Evolutionary conservation across 108 stramenopile genomes (phyloP), one percentile per base, ranked within the genome.

Genomic region (Cyclotella sp.): DNA sequence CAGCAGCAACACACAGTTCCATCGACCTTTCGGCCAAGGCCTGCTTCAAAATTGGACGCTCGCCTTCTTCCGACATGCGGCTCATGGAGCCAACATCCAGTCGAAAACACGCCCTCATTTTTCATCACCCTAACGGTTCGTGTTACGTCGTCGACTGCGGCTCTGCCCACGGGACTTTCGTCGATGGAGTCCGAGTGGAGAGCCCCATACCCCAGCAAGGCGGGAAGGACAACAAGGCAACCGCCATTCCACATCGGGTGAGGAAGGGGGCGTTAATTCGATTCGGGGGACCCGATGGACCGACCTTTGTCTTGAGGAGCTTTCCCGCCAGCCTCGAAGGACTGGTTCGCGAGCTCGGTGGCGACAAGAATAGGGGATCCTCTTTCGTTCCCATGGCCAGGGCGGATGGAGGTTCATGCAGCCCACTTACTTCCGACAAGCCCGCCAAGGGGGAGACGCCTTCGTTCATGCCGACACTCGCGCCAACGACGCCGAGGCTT

Each of bases 101-200:
- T 43, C 78, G 93, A 51, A 81, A 81, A 43, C 93, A 94, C 63
- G 93, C 93, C 11, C 85, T 94, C 76, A 76, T 94, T 27, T 94
- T 94, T 63, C 93, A 94, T 63, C 93, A 94, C 72, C 81, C 89
- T n/a, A 91, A 91, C 66, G 90, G 90, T 19, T 87, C 84, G 10
- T 94, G 93, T 53, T 94, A 94, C 70, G 34, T 94, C 22, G 88
- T 94, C 18, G 93, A 94, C 63, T 94, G 93, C 60, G 88, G 89
- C 24, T 88, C 87, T 64, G 87, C 93, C 12, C 93, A 94, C 63
- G 93, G 93, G 15, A 94, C 93, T 18, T 91, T 75, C 61, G 80
- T 94, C 29, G 91, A 94, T 69, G 93, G 93, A 3, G 72, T 74
- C 14, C 86, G 88, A 24, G 78, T 94, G 13, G 51, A 60, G 40